phyloP scores from a whole-genome alignment of 75 land plant genomes.

The Isoetes taiwanensis region DNA sequence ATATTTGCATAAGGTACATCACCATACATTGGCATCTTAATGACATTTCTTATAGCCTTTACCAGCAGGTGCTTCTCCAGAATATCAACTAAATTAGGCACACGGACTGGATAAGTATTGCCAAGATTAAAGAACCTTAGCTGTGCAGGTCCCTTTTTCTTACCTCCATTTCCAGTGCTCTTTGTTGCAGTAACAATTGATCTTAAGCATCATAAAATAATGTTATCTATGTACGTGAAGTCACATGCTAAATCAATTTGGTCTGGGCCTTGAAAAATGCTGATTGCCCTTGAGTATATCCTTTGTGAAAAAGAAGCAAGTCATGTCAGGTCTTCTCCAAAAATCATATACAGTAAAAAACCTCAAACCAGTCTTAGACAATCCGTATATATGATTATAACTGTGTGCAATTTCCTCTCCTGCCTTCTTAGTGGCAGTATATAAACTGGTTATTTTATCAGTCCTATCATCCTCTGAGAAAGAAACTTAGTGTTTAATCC shows the following conservation, averaged over 20 bases:
- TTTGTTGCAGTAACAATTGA: neutral
- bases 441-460: conserved; percentile 11
- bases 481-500: conserved; percentile 9
- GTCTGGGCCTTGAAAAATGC: neutral
- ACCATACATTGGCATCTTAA: neutral
- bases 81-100: neutral
- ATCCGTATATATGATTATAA: conserved; percentile 29
- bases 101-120: neutral
- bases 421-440: conserved; percentile 25
- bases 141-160: conserved; percentile 5
- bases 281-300: neutral
- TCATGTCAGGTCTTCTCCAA: conserved; percentile 3
- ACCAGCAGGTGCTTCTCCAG: conserved; percentile 3
- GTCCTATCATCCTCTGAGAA: conserved; percentile 18
- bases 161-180: neutral
- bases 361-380: conserved; percentile 43
- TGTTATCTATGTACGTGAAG: conserved; percentile 6
- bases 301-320: conserved; percentile 5
- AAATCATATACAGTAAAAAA: neutral
- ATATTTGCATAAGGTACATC: neutral
- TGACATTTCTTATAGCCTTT: neutral
- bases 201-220: neutral
- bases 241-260: neutral
- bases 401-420: conserved; percentile 29
- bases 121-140: neutral